A percentile compares a stretch with the other conserved stretches of the same genome.
phyloP scores from a whole-genome alignment of 495 filamentous ascomycete genomes.

The Geopyxis carbonaria region DNA sequence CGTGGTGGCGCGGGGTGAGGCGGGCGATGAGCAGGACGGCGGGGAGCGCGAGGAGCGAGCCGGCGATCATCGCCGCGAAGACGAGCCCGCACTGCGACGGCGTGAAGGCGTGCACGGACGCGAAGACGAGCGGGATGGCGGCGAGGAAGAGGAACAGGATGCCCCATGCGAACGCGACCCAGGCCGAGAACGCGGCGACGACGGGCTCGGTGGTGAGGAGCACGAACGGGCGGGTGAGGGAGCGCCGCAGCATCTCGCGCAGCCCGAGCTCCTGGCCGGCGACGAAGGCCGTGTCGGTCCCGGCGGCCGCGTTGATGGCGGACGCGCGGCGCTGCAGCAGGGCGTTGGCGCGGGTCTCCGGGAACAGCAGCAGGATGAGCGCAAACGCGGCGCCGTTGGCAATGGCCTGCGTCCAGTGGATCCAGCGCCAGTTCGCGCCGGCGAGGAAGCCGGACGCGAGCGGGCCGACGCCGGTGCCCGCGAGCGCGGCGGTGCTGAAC shows the following conservation, averaged over 20 bases:
- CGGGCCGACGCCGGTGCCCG: conserved; percentile 70
- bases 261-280: conserved; percentile 60
- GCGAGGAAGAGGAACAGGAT: conserved; percentile 52
- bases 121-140: conserved; percentile 57
- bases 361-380: conserved; percentile 41
- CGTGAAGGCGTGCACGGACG: conserved; percentile 49
- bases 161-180: conserved; percentile 82
- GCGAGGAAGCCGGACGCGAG: conserved; percentile 56
- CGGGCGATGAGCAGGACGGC: conserved; percentile 39
- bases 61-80: conserved; percentile 59
- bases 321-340: conserved; percentile 61
- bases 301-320: conserved; percentile 39
- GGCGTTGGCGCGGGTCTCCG: conserved; percentile 73
- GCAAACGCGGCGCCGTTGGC: no score
- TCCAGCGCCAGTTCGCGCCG: conserved; percentile 61
- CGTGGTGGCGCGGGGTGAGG: conserved; percentile 25
- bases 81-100: conserved; percentile 50
- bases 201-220: conserved; percentile 81
- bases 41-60: conserved; percentile 47
- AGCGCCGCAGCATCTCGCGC: conserved; percentile 54
- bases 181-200: conserved; percentile 86
- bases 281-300: conserved; percentile 36
- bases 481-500: conserved; percentile 56
- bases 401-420: conserved; percentile 77
- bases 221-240: conserved; percentile 63